Evolutionary conservation across 2,329 filamentous ascomycete genomes (phyloP).

Genomic region (Calonectria leucothoes): DNA sequence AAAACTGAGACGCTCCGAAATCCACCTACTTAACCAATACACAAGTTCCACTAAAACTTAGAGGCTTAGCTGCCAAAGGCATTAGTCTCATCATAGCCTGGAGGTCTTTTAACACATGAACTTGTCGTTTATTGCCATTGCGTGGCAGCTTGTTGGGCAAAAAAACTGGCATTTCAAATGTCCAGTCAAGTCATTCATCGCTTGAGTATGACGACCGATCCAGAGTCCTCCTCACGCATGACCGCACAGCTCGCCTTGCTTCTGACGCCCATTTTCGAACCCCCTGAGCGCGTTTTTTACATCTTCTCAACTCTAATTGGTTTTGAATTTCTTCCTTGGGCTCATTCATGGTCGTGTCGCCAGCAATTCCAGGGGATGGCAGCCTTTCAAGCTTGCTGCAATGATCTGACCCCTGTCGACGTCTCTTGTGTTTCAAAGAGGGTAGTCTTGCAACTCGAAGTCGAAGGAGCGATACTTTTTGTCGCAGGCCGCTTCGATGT

Average conservation of each 20-base stretch:
- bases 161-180: neutral
- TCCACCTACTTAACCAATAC: conserved; percentile 8
- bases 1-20: conserved; percentile 24
- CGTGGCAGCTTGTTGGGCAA: neutral
- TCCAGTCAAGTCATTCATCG: conserved; percentile 14
- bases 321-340: conserved; percentile 4
- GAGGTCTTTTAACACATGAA: neutral
- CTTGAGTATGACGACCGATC: conserved; percentile 43
- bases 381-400: conserved; percentile 13
- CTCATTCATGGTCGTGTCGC: conserved; percentile 19
- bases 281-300: conserved; percentile 38
- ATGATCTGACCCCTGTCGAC: conserved; percentile 3
- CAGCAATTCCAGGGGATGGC: conserved; percentile 1
- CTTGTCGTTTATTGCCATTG: neutral
- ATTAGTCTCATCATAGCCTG: neutral
- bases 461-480: conserved; percentile 47
- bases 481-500: conserved; percentile 33
- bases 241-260: conserved; percentile 47
- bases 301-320: conserved; percentile 17
- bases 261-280: conserved; percentile 50
- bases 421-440: conserved; percentile 24
- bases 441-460: conserved; percentile 35
- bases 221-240: conserved; percentile 47
- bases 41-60: conserved; percentile 10
- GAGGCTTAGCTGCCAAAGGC: neutral